phyloP scores from a whole-genome alignment of 352 stramenopile species.

The Aphanomyces cochlioides region DNA sequence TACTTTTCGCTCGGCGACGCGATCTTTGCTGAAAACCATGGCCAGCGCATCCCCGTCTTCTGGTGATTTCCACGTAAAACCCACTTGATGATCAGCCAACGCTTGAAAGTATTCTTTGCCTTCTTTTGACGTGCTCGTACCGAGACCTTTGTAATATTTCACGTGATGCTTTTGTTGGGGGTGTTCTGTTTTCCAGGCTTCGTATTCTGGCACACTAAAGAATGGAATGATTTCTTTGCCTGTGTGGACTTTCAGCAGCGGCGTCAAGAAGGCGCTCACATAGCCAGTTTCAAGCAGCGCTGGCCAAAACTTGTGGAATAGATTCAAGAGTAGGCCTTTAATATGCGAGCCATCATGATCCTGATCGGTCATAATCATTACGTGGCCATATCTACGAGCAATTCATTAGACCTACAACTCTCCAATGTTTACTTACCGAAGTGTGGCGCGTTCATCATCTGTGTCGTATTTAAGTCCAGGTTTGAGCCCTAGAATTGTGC shows the following conservation, averaged over 20 bases:
- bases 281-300: slow-evolving; percentile 89
- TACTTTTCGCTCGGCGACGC: slow-evolving; percentile 93
- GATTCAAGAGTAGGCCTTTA: slow-evolving; percentile 98
- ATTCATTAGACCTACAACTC: neutral
- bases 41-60: slow-evolving; percentile 93
- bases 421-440: neutral
- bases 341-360: slow-evolving; percentile 99
- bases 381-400: slow-evolving; percentile 88
- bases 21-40: slow-evolving; percentile 98
- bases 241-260: slow-evolving; percentile 96
- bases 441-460: slow-evolving; percentile 52
- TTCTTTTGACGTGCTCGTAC: slow-evolving; percentile 95
- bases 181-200: slow-evolving; percentile 85
- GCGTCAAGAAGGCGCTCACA: slow-evolving; percentile 93
- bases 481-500: slow-evolving; percentile 96
- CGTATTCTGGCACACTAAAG: slow-evolving; percentile 97
- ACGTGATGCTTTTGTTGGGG: slow-evolving; percentile 90
- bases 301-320: slow-evolving; percentile 99
- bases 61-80: slow-evolving; percentile 70
- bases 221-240: slow-evolving; percentile 88
- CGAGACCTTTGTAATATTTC: slow-evolving; percentile 99
- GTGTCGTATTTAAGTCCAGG: slow-evolving; percentile 92
- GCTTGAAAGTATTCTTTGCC: slow-evolving; percentile 99
- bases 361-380: slow-evolving; percentile 99
- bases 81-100: slow-evolving; percentile 92